A percentile compares a stretch with the other conserved stretches of the same genome.
Evolutionary conservation across 352 stramenopile species (phyloP).

Genomic region (Globisporangium mamillatum): DNA sequence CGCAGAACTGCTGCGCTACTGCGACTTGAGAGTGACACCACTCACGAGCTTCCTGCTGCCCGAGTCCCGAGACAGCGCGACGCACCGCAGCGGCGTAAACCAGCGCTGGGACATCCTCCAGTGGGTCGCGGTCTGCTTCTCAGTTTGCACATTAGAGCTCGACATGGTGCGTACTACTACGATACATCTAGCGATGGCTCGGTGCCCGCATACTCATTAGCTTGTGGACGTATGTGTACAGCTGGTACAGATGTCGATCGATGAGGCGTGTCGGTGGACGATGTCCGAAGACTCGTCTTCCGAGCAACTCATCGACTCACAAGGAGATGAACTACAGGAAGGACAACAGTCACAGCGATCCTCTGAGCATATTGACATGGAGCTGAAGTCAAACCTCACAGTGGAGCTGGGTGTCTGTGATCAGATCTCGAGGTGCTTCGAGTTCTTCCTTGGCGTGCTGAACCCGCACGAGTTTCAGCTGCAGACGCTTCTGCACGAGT

Average conservation of each 20-base stretch:
- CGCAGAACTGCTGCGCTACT: constrained; percentile 57
- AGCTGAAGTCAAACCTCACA: not conserved
- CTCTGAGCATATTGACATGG: not conserved
- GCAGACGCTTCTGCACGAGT: constrained; percentile 18
- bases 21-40: constrained; percentile 34
- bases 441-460: constrained; percentile 44
- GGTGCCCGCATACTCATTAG: not conserved
- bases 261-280: constrained; percentile 15
- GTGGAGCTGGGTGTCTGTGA: constrained; percentile 12
- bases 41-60: constrained; percentile 38
- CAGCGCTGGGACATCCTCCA: constrained; percentile 64
- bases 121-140: constrained; percentile 49
- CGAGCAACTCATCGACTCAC: not conserved
- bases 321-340: not conserved
- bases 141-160: constrained; percentile 48
- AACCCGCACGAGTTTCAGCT: constrained; percentile 23
- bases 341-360: not conserved
- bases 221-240: constrained; percentile 6
- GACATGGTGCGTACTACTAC: constrained; percentile 19
- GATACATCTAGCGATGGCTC: not conserved
- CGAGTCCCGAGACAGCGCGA: constrained; percentile 17
- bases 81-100: constrained; percentile 31
- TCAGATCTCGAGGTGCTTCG: constrained; percentile 38
- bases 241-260: constrained; percentile 26
- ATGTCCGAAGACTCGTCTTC: not conserved